phyloP scores from a whole-genome alignment of 2,329 filamentous ascomycete species.

The Trichoderma polysporum region DNA sequence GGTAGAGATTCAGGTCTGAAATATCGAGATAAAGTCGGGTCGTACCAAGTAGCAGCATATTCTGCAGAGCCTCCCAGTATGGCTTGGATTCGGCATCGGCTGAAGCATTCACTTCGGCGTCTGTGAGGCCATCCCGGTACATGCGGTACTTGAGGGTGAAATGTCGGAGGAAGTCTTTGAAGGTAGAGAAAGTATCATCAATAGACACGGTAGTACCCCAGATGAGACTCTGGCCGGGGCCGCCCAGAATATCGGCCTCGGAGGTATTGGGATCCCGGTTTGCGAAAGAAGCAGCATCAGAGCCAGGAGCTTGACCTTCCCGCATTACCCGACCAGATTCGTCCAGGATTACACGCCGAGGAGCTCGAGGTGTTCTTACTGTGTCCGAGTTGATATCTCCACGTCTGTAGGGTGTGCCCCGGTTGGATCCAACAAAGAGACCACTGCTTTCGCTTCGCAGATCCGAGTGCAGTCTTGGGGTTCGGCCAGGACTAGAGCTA shows the following conservation, averaged over 20 bases:
- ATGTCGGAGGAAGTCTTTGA: conserved; percentile 90
- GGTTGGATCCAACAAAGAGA: conserved; percentile 72
- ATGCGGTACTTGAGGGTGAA: conserved; percentile 93
- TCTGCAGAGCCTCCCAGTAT: conserved; percentile 81
- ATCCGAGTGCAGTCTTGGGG: conserved; percentile 63
- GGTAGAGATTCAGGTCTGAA: conserved; percentile 86
- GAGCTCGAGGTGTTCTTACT: conserved; percentile 53
- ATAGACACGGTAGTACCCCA: conserved; percentile 98
- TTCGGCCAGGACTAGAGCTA: conserved; percentile 80
- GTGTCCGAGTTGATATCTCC: conserved; percentile 86
- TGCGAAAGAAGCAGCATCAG: conserved; percentile 60
- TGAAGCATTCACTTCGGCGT: conserved; percentile 68
- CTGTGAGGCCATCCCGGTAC: conserved; percentile 80
- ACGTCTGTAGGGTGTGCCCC: conserved; percentile 59
- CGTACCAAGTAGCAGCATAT: conserved; percentile 85
- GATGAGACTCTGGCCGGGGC: conserved; percentile 77
- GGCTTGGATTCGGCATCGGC: conserved; percentile 76
- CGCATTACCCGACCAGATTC: conserved; percentile 58
- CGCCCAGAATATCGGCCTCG: conserved; percentile 84
- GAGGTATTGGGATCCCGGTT: conserved; percentile 79
- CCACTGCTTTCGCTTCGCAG: conserved; percentile 81
- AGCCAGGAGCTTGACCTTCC: conserved; percentile 51
- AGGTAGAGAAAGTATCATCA: conserved; percentile 78
- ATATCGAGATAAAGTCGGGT: conserved; percentile 85
- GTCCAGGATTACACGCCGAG: conserved; percentile 59